Conservation (phyloP, 2,329 filamentous ascomycete genomes). For the Talaromyces verruculosus region DNA sequence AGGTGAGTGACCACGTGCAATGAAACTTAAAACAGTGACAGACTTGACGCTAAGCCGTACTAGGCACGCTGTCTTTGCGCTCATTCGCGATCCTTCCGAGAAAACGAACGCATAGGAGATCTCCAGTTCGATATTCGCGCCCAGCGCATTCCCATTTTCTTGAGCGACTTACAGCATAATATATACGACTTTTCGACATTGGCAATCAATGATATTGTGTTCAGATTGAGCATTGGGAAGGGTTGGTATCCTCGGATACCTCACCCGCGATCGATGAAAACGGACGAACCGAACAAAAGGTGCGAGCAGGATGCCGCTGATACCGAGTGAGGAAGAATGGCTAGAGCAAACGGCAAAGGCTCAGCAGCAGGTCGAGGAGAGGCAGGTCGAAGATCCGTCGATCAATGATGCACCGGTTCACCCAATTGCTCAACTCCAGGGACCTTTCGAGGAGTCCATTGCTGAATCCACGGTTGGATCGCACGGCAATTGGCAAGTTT, state of each 20-base stretch:
- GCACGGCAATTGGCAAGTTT: slow-evolving; percentile 32
- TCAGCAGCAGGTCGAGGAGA: slow-evolving; percentile 16
- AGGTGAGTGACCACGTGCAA: slow-evolving; percentile 6
- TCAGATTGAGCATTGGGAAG: not conserved
- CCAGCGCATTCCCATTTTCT: not conserved
- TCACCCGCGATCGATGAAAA: slow-evolving; percentile 1
- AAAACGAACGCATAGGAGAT: not conserved
- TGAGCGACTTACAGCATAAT: not conserved
- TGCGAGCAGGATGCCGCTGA: slow-evolving; percentile 18
- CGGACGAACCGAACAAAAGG: not conserved
- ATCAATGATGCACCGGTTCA: slow-evolving; percentile 34
- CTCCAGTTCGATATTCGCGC: not conserved
- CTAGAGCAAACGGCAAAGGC: slow-evolving; percentile 21
- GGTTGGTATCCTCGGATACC: slow-evolving; percentile 17
- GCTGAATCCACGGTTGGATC: slow-evolving; percentile 35
- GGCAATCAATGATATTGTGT: slow-evolving; percentile 9
- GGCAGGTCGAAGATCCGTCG: not conserved
- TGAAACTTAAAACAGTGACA: not conserved
- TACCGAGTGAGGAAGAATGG: slow-evolving; percentile 22
- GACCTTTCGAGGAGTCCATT: slow-evolving; percentile 49
- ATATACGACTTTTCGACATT: not conserved
- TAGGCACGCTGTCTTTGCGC: not conserved
- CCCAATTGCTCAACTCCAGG: slow-evolving; percentile 45
- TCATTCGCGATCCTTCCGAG: not conserved
- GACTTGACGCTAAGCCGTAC: slow-evolving; percentile 1